These are phyloP conservation scores for Cladosporium sphaerospermum DNA, from an alignment of 2,329 filamentous ascomycete species.

Conservation along the genomic window DNA sequence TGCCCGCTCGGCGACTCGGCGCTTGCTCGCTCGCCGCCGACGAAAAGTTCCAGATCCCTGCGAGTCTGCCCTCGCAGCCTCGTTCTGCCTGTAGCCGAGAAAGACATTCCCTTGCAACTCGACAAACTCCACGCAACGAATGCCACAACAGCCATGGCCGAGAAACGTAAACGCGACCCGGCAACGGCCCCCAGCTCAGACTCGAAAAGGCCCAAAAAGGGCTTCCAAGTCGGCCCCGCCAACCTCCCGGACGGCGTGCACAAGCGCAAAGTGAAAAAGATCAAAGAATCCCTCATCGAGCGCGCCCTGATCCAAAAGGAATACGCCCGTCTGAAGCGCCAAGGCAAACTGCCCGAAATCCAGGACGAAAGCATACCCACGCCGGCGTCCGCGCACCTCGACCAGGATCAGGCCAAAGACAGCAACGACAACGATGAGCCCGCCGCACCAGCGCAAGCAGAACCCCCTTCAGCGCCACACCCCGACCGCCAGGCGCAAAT, in stretches of 20 bases:
- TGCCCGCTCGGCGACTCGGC: neutral
- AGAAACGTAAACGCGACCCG: slow-evolving; percentile 12
- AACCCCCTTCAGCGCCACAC: slow-evolving; percentile 42
- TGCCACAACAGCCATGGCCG: neutral
- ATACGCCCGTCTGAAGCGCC: slow-evolving; percentile 78
- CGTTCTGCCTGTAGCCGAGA: neutral
- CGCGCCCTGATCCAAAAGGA: slow-evolving; percentile 91
- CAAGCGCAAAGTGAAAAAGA: slow-evolving; percentile 84
- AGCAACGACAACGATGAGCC: neutral
- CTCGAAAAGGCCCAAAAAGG: slow-evolving; percentile 53
- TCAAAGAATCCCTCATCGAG: slow-evolving; percentile 81
- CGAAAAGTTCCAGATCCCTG: neutral
- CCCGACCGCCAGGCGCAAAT: slow-evolving; percentile 30
- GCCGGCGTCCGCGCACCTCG: slow-evolving; percentile 24
- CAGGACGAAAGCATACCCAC: slow-evolving; percentile 24
- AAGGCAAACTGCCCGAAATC: slow-evolving; percentile 28
- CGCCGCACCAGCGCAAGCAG: neutral
- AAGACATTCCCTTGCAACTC: neutral
- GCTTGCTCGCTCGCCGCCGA: neutral
- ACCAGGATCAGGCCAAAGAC: slow-evolving; percentile 2
- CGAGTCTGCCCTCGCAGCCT: neutral
- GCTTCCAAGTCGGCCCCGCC: slow-evolving; percentile 80
- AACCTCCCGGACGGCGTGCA: slow-evolving; percentile 88
- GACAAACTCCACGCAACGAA: neutral
- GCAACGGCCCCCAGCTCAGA: neutral